These are phyloP conservation scores for Pleurotus pulmonarius DNA, from an alignment of 768 basidiomycete species.

Conservation along the genomic window DNA sequence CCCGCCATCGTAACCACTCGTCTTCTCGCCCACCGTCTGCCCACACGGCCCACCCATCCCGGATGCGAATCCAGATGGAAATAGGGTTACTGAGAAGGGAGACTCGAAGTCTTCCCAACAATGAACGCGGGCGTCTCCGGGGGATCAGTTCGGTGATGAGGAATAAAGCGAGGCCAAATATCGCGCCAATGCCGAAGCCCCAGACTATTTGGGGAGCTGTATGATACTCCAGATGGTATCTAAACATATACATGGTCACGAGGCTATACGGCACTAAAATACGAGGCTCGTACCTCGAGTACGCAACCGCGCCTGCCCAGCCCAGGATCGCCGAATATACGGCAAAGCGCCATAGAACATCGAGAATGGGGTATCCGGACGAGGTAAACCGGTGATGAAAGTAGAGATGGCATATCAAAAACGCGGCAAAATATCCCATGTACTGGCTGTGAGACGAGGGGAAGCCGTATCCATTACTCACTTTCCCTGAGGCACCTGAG, in stretches of 20 bases:
- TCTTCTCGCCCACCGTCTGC: constrained; percentile 69
- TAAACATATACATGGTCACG: constrained; percentile 20
- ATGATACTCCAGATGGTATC: constrained; percentile 73
- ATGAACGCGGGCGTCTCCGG: constrained; percentile 43
- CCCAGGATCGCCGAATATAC: constrained; percentile 47
- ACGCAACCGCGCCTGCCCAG: constrained; percentile 69
- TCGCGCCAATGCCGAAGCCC: constrained; percentile 65
- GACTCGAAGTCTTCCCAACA: constrained; percentile 45
- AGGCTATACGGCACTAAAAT: not conserved
- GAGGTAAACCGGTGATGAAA: constrained; percentile 63
- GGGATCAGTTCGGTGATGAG: constrained; percentile 57
- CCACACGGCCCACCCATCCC: constrained; percentile 85
- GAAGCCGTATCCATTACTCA: constrained; percentile 78
- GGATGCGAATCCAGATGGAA: constrained; percentile 61
- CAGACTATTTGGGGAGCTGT: constrained; percentile 68
- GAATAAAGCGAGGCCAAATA: constrained; percentile 54
- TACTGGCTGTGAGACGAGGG: constrained; percentile 89
- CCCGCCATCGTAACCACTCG: constrained; percentile 69
- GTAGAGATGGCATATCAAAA: constrained; percentile 69
- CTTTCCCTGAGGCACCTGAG: constrained; percentile 33
- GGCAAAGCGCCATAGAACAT: constrained; percentile 41
- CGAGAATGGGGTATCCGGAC: constrained; percentile 47
- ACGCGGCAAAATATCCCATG: constrained; percentile 84
- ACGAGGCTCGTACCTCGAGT: constrained; percentile 57
- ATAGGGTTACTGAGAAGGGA: constrained; percentile 54